Base-by-base conservation (phyloP, 805 yeast species). In the Schwanniomyces polymorphus region DNA sequence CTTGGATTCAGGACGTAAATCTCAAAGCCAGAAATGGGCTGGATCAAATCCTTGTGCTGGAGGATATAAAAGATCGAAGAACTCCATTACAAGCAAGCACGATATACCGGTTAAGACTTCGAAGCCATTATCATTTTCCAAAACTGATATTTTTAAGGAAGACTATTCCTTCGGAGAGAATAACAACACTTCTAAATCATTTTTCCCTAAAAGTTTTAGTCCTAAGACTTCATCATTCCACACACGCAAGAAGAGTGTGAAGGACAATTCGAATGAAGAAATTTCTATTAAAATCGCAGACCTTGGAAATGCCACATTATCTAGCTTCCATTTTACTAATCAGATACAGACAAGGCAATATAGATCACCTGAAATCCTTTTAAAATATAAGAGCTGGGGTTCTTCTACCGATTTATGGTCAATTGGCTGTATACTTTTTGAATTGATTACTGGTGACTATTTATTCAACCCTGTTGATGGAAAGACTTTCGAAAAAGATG, bases 341-440 rank as follows among this genome's bases (percentile, higher is more conserved):
- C 91, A 89, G 52, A 88, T 91, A 51, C 97, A 91, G 67, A 91
- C 97, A 1, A 76, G 97, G 40, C 97, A 91, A 64, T 91, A 91
- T 65, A 76, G 99, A 39, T 81, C 97, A 0, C 98, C 98, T 1
- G 99, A 92, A 61, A 67, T 61, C 60, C 60, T 59, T 11, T 56
- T 67, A 46, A 61, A 60, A 44, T 74, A 75, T 33, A 66, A 70
- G 44, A 43, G 51, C 5, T 83, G 86, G 86, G 88, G 87, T 7
- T 78, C 84, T 25, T 77, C 84, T 7, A 71, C 85, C 1, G 87
- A 82, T 61, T 53, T 80, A 29, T 82, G 87, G 87, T 79, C 84
- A 7, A 61, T 74, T 38, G 86, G 79, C 1, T 82, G 86, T 60
- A 64, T 82, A 21, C 66, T 82, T 1, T 82, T 82, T 60, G 87